A percentile compares a stretch with the other conserved stretches of the same genome.
Evolutionary conservation across 345 rosid species (phyloP).

Genomic region (Ceriops zippeliana): DNA sequence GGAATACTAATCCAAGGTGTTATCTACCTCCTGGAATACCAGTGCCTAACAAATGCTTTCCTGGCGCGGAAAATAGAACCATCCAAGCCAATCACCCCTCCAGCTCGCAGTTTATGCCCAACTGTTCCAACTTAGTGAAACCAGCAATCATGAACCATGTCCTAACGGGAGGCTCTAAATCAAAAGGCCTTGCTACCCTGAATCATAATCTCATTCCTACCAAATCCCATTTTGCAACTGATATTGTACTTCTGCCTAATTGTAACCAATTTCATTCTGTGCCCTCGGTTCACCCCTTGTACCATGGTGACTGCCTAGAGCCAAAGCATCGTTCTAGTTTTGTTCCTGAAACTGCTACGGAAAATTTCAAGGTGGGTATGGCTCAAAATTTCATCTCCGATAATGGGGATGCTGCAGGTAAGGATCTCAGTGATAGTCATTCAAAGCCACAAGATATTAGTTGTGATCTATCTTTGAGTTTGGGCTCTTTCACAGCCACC

Average conservation of each 20-base stretch:
- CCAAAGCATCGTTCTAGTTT: constrained; percentile 17
- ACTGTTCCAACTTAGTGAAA: constrained; percentile 23
- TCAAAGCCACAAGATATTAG: constrained; percentile 21
- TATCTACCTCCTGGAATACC: constrained; percentile 41
- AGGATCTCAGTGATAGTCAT: constrained; percentile 9
- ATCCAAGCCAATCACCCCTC: constrained; percentile 16
- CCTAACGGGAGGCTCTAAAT: constrained; percentile 10
- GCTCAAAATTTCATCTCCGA: constrained; percentile 16
- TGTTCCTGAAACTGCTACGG: constrained; percentile 16
- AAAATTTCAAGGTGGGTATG: constrained; percentile 19
- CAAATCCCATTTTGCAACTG: constrained; percentile 22
- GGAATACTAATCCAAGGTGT: constrained; percentile 40
- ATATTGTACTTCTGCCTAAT: constrained; percentile 9
- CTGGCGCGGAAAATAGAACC: constrained; percentile 10
- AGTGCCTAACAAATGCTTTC: constrained; percentile 15
- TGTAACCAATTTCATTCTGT: constrained; percentile 12
- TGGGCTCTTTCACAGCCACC: constrained; percentile 54
- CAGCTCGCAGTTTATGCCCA: constrained; percentile 16
- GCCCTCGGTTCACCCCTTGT: constrained; percentile 45
- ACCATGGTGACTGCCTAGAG: constrained; percentile 33
- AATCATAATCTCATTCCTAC: constrained; percentile 3
- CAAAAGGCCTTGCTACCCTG: constrained; percentile 10
- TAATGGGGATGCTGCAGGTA: constrained; percentile 10
- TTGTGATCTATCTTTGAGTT: constrained; percentile 69
- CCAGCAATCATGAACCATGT: constrained; percentile 6